phyloP scores from a whole-genome alignment of 2,329 filamentous ascomycete species.

The Cladorrhinum sp. region DNA sequence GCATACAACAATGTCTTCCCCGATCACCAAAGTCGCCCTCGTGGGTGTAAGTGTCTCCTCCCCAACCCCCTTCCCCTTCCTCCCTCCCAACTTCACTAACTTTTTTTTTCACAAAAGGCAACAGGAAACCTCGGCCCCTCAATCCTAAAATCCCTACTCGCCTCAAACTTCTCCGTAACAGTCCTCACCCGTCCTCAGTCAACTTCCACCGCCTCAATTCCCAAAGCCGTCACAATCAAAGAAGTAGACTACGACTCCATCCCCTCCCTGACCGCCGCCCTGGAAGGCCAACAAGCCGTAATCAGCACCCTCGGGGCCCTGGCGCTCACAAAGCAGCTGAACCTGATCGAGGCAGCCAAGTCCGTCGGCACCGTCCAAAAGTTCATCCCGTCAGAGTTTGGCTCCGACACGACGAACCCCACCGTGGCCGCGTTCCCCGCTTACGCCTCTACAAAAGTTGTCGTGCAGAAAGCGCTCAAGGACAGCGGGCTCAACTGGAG shows the following conservation, averaged over 20 bases:
- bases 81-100: constrained; percentile 2
- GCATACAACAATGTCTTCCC: not conserved
- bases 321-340: constrained; percentile 43
- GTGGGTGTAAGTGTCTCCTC: constrained; percentile 11
- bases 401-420: constrained; percentile 26
- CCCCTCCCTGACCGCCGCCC: constrained; percentile 41
- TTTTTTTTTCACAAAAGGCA: constrained; percentile 22
- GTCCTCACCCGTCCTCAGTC: constrained; percentile 44
- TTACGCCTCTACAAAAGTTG: constrained; percentile 23
- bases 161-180: constrained; percentile 44
- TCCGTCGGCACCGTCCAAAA: constrained; percentile 51
- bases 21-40: constrained; percentile 12
- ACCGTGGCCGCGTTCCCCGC: constrained; percentile 24
- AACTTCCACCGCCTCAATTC: constrained; percentile 35
- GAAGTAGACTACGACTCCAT: constrained; percentile 44
- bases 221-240: constrained; percentile 40
- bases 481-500: constrained; percentile 55
- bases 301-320: constrained; percentile 45
- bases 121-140: constrained; percentile 31
- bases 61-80: not conserved
- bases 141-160: constrained; percentile 30
- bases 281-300: constrained; percentile 53
- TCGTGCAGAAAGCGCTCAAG: constrained; percentile 47
- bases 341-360: constrained; percentile 55
- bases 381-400: constrained; percentile 56